These are phyloP conservation scores for Solanum etuberosum DNA, from an alignment of 257 asterid species.

Conservation along the genomic window DNA sequence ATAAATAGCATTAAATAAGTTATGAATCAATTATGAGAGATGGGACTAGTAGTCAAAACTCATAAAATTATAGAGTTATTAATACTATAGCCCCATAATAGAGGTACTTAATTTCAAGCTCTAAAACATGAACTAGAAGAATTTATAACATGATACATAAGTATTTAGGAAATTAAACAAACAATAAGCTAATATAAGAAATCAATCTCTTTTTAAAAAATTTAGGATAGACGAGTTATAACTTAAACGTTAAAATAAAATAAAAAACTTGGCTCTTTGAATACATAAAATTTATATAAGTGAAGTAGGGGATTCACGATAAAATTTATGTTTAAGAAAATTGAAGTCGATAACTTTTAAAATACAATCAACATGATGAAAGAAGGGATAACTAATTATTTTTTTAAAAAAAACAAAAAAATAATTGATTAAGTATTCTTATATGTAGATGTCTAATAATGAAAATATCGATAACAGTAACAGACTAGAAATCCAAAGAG, in stretches of 20 bases:
- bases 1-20: slow-evolving; percentile 26
- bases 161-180: background rate
- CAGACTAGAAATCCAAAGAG: rapidly evolving
- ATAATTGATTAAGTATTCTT: no score
- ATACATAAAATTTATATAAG: background rate
- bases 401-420: no score
- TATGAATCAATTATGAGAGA: background rate
- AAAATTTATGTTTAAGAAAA: no score
- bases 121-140: background rate
- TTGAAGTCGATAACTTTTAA: rapidly evolving
- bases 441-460: no score
- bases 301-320: rapidly evolving
- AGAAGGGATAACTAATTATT: background rate
- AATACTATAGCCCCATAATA: background rate
- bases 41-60: background rate
- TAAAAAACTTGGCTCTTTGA: no score
- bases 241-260: no score
- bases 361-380: background rate
- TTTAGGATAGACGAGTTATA: no score
- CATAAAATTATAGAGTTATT: background rate
- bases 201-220: background rate
- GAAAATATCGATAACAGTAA: no score
- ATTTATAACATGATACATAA: background rate
- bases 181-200: background rate
- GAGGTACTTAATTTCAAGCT: background rate